phyloP scores from a whole-genome alignment of 2,329 filamentous ascomycete species.

The Aspergillus udagawae region DNA sequence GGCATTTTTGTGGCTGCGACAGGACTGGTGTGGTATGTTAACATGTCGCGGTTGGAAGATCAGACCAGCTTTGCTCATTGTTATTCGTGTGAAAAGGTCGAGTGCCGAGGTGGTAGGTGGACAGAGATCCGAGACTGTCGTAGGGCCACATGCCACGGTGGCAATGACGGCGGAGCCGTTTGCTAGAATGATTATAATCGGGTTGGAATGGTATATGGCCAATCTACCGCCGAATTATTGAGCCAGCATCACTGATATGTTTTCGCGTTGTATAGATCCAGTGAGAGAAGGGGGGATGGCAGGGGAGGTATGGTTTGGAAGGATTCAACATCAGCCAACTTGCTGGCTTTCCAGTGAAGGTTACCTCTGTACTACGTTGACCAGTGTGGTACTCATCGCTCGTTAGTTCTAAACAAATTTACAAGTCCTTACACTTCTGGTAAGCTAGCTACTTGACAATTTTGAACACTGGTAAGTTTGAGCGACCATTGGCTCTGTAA shows the following conservation, averaged over 20 bases:
- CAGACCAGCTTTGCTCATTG: constrained; percentile 1
- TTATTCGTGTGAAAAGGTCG: constrained; percentile 3
- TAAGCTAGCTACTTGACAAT: too few relatives aligned
- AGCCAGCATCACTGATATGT: too few relatives aligned
- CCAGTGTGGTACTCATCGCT: constrained; percentile 2
- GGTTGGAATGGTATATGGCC: background rate
- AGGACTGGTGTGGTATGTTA: constrained; percentile 11
- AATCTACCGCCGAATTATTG: background rate
- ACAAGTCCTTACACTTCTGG: too few relatives aligned
- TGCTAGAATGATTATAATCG: constrained; percentile 1
- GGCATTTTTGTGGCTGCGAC: constrained; percentile 12
- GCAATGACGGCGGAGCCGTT: constrained; percentile 4
- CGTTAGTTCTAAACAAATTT: background rate
- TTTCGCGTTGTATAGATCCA: background rate
- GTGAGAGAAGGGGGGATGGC: background rate
- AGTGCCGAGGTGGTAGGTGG: constrained; percentile 9
- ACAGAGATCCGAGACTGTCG: constrained; percentile 8
- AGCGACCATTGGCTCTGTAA: too few relatives aligned
- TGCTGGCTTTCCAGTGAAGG: background rate
- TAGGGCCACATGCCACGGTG: constrained; percentile 3
- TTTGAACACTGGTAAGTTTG: too few relatives aligned
- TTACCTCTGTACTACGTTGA: background rate
- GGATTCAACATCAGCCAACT: constrained; percentile 7
- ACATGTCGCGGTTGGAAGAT: background rate
- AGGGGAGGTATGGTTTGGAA: background rate